Base-by-base conservation (phyloP, 306 rosid species). In the Prunus mongolica region DNA sequence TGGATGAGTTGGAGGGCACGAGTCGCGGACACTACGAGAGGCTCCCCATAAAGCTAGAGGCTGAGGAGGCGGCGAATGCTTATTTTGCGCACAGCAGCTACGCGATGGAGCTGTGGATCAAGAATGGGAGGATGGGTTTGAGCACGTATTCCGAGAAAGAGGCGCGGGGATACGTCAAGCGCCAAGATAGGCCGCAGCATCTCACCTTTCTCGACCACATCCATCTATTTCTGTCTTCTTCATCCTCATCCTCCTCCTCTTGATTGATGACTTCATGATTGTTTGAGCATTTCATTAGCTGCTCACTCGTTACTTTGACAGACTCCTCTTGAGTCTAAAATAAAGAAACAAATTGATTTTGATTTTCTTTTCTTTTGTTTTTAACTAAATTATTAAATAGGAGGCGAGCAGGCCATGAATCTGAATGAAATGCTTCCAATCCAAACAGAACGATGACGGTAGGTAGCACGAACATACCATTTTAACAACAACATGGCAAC, bases 201-300 rank as follows among this genome's bases (percentile, higher is more conserved):
- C 82, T 90, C 19, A 75, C 92, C 18, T 92, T 92, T 57, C 88
- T 92, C 1, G 93, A 90, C 64, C 96, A 90, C n/a, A 92, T 92
- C 84, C 87, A 74, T 0, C 54, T 78, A 11, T 92, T 88, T 64
- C 68, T 92, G 62, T 84, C 89, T 1, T 34, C 41, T 34, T 34
- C 38, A 32, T 32, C 41, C 2, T 34, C 34, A 0, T 34, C 41
- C 41, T 25, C 83, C 45, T n/a, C 61, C 27, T n/a, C 41, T 34
- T 6, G 41, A 34, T 5, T 34, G 41, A 34, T 34, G 41, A 34
- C 6, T 34, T 34, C 41, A 34, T 34, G 41, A 34, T 34, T 34
- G 41, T 34, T 34, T 34, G 41, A 34, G 6, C 41, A 34, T 34
- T 34, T 34, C 8, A 1, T 34, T 5, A 2, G 41, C 41, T 34